Base-by-base conservation (phyloP, 2,329 filamentous ascomycete genomes). In the Cercospora beticola region DNA sequence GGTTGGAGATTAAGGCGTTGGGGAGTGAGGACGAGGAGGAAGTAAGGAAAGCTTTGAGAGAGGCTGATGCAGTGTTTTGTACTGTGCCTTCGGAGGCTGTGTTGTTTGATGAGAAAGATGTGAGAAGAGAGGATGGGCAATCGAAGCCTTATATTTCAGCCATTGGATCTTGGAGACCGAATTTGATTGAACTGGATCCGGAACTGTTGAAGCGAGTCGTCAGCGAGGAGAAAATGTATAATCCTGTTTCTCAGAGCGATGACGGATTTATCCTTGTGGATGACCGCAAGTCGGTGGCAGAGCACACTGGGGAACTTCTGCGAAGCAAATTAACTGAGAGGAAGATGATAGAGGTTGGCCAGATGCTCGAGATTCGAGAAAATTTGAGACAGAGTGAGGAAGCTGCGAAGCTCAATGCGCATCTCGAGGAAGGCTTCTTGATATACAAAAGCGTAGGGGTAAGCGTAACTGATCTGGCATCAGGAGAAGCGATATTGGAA, bases 371-470 rank as follows among this genome's bases (percentile, higher is more conserved):
- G 2, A 52, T 62, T 5, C 40, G 56, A 36, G 26, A 46, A 5
- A 40, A 36, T 3, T n/a, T 21, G 7, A 56, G 66, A 21, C 26
- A 63, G 10, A 58, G 74, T 5, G 68, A 71, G 28, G 30, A 57
- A 28, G 18, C 14, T 18, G 28, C 49, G 2, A 68, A 69, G 2
- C 62, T 73, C 1, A 67, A 69, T 4, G 40, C 73, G 0, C 74
- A 71, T 74, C 71, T 78, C 0, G 67, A 74, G n/a, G 72, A 76
- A 0, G 78, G 77, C 1, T 82, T 83, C 73, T 78, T 84, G 31
- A 74, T 86, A 1, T 85, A 84, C 59, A 86, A 86, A 71, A 84
- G 83, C 68, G 83, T 86, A 7, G 84, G 84, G 0, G 79, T 86
- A 74, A 83, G 83, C 0, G 77, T 85, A 49, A 86, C 85, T 81